Base-by-base conservation (phyloP, 192 early-diverging fungal genomes). In the Globomyces pollinis-pini region DNA sequence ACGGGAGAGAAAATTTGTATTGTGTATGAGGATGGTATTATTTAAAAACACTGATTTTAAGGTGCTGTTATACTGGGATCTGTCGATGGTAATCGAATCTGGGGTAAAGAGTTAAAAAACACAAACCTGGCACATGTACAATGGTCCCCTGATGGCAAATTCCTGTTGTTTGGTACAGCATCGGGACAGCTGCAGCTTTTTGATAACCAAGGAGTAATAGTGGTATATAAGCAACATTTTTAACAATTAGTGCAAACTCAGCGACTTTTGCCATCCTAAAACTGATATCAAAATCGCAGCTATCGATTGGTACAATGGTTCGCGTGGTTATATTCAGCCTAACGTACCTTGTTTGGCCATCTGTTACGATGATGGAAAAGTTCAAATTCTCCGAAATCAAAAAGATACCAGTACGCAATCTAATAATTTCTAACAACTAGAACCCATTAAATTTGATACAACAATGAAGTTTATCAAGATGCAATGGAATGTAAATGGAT, bases 61-160 rank as follows among this genome's bases (percentile, higher is more conserved):
- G 44, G 44, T 31, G 77, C 78, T n/a, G 78, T 84, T 8, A 84
- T 84, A 56, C 66, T 80, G 11, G 81, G 81, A 18, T 79, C 76
- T 0, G 81, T 84, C 5, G 81, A 84, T 50, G 81, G 81, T 6
- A 76, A 78, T 50, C 51, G 81, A 8, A 58, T 84, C 5, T 81
- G 79, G 76, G 76, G 81, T 30, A 81, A 84, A 61, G 78, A 84
- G 49, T 56, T 84, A 18, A 73, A 74, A 39, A 47, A 62, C 7
- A 66, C 51, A 9, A 30, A 30, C n/a, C 54, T 81, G 7, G 54
- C 76, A 18, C 64, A 72, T 43, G 71, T 77, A 1, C 70, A 68
- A 30, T 84, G 81, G 81, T 79, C 78, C 0, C 81, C 81, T 9
- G 81, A 84, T 43, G 71, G 65, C 6, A 79, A 75, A 45, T 64